Evolutionary conservation across 352 stramenopile species (phyloP).

Genomic region (Phytophthora niederhauseri): DNA sequence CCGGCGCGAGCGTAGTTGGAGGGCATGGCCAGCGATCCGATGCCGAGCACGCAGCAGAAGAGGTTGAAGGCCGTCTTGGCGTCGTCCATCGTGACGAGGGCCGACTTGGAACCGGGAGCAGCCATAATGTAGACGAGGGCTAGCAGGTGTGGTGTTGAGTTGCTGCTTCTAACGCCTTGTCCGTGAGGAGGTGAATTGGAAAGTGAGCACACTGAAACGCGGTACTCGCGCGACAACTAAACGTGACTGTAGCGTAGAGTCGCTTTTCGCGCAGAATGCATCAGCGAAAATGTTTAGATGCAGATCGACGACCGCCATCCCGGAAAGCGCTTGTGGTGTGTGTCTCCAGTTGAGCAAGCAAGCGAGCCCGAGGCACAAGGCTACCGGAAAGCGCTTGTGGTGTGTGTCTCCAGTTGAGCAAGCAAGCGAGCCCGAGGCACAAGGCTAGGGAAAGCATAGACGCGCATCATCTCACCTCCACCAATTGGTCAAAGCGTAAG

Average conservation of each 20-base stretch:
- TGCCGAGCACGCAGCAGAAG: slow-evolving; percentile 28
- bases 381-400: slow-evolving; percentile 28
- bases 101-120: background rate
- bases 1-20: slow-evolving; percentile 30
- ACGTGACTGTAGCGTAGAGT: background rate
- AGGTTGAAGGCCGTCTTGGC: slow-evolving; percentile 33
- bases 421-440: slow-evolving; percentile 12
- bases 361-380: slow-evolving; percentile 9
- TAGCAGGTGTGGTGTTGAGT: background rate
- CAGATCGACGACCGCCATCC: background rate
- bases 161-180: slow-evolving; percentile 1
- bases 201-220: slow-evolving; percentile 2
- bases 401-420: slow-evolving; percentile 5
- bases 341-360: slow-evolving; percentile 7
- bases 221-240: background rate
- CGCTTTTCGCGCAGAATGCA: slow-evolving; percentile 17
- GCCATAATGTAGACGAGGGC: background rate
- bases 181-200: slow-evolving; percentile 3
- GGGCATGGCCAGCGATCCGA: slow-evolving; percentile 28
- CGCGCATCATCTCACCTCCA: slow-evolving; percentile 3
- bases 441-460: slow-evolving; percentile 23
- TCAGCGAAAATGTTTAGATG: slow-evolving; percentile 24
- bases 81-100: slow-evolving; percentile 18
- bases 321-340: slow-evolving; percentile 25
- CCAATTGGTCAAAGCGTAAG: slow-evolving; percentile 3